Conservation (phyloP, 805 yeast genomes). For the Spathaspora hagerdaliae region DNA sequence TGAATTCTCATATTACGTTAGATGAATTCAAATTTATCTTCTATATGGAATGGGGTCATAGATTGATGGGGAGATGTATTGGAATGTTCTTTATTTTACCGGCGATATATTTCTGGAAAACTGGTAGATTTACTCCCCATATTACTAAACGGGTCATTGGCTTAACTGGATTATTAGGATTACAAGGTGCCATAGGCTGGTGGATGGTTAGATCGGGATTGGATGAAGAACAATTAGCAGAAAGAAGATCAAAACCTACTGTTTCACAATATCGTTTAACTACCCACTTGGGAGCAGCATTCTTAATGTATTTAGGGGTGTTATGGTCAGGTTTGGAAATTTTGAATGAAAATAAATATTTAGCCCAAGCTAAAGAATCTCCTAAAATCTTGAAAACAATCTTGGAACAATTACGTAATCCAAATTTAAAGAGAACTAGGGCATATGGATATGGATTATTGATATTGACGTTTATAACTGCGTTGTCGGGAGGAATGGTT, state of each 20-base stretch:
- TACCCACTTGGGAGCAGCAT: conserved; percentile 92
- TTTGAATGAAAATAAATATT: conserved; percentile 65
- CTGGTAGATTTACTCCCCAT: conserved; percentile 61
- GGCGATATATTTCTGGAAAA: conserved; percentile 71
- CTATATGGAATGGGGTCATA: conserved; percentile 97
- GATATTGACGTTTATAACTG: conserved; percentile 76
- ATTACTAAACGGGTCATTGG: conserved; percentile 68
- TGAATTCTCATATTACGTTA: conserved; percentile 83
- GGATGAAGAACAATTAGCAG: conserved; percentile 71
- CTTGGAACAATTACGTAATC: conserved; percentile 58
- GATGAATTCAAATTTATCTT: conserved; percentile 94
- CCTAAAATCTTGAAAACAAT: conserved; percentile 55
- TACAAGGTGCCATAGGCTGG: conserved; percentile 98
- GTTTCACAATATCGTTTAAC: conserved; percentile 94
- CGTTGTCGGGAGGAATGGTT: conserved; percentile 96
- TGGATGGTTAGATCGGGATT: conserved; percentile 99
- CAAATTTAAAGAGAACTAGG: conserved; percentile 57
- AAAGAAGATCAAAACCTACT: conserved; percentile 90
- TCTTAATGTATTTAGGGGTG: conserved; percentile 81
- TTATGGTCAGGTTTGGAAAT: conserved; percentile 86
- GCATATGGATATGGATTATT: conserved; percentile 52
- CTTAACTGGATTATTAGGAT: conserved; percentile 72
- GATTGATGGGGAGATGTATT: conserved; percentile 87
- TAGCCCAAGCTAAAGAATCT: conserved; percentile 37
- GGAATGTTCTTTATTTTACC: conserved; percentile 83